Conservation (phyloP, 2,329 filamentous ascomycete genomes). For the Fusarium citri region DNA sequence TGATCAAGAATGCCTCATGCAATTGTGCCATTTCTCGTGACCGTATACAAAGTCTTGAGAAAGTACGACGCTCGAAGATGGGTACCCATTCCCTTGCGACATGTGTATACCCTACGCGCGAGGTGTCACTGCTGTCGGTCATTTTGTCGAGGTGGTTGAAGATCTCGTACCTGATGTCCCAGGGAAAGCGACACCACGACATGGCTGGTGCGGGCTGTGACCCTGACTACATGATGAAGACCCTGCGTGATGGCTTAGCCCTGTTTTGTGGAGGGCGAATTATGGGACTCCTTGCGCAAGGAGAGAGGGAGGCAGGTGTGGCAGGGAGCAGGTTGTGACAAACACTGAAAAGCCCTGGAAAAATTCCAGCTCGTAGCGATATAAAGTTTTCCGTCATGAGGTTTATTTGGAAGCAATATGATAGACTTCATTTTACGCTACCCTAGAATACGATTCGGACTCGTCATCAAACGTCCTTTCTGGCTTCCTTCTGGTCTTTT, state of each 20-base stretch:
- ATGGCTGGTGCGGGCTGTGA: background rate
- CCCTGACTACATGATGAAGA: background rate
- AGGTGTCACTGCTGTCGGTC: background rate
- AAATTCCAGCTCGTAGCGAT: background rate
- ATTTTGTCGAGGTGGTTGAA: background rate
- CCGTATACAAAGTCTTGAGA: background rate
- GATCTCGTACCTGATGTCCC: background rate
- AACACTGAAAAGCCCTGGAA: background rate
- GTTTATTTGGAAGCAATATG: background rate
- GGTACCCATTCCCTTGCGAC: background rate
- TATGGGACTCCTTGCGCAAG: no score
- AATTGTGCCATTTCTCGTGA: background rate
- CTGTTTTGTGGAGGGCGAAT: no score
- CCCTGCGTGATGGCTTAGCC: background rate
- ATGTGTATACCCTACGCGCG: background rate
- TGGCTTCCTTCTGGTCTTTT: no score
- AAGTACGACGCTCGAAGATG: background rate
- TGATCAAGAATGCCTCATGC: background rate
- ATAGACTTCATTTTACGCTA: no score
- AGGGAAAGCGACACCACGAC: background rate
- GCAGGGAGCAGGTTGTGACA: background rate
- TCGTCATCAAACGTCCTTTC: no score
- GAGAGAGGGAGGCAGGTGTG: fast-evolving
- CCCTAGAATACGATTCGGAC: no score
- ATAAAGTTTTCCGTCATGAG: background rate